Evolutionary conservation across 2,329 filamentous ascomycete species (phyloP).

Genomic region (Clonostachys rosea): DNA sequence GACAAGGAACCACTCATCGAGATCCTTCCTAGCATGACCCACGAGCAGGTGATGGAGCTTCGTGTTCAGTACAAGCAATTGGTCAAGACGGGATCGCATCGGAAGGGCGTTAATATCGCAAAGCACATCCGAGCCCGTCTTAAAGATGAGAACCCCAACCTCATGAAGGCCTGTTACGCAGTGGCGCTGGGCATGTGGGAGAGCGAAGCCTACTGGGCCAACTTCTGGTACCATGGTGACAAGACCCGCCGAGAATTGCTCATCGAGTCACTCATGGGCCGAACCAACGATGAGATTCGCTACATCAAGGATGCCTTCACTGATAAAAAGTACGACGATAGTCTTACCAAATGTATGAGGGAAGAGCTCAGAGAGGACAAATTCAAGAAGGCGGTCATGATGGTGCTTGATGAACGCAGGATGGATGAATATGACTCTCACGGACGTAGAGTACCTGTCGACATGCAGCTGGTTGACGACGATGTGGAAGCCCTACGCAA

Average conservation of each 20-base stretch:
- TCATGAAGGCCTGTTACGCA: slow-evolving; percentile 89
- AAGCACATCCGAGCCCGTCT: slow-evolving; percentile 77
- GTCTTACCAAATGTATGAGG: slow-evolving; percentile 79
- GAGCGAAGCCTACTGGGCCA: slow-evolving; percentile 94
- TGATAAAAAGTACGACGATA: slow-evolving; percentile 88
- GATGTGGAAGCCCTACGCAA: slow-evolving; percentile 70
- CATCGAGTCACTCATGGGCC: slow-evolving; percentile 89
- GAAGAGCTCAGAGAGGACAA: slow-evolving; percentile 93
- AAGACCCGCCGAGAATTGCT: slow-evolving; percentile 81
- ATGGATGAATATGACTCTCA: slow-evolving; percentile 75
- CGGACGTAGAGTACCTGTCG: slow-evolving; percentile 52
- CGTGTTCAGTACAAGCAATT: slow-evolving; percentile 87
- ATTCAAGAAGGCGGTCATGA: slow-evolving; percentile 82
- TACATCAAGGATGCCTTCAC: slow-evolving; percentile 84
- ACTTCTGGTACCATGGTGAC: slow-evolving; percentile 93
- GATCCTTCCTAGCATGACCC: slow-evolving; percentile 77
- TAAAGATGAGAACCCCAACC: slow-evolving; percentile 67
- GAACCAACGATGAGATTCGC: slow-evolving; percentile 80
- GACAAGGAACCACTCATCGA: slow-evolving; percentile 72
- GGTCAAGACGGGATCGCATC: slow-evolving; percentile 70
- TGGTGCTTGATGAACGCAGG: slow-evolving; percentile 75
- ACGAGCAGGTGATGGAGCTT: slow-evolving; percentile 83
- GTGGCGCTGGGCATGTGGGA: slow-evolving; percentile 89
- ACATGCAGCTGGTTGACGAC: slow-evolving; percentile 56
- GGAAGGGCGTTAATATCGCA: slow-evolving; percentile 77